A percentile compares a stretch with the other conserved stretches of the same genome.
Conservation (phyloP, 345 rosid genomes). For the Syzygium oleosum region DNA sequence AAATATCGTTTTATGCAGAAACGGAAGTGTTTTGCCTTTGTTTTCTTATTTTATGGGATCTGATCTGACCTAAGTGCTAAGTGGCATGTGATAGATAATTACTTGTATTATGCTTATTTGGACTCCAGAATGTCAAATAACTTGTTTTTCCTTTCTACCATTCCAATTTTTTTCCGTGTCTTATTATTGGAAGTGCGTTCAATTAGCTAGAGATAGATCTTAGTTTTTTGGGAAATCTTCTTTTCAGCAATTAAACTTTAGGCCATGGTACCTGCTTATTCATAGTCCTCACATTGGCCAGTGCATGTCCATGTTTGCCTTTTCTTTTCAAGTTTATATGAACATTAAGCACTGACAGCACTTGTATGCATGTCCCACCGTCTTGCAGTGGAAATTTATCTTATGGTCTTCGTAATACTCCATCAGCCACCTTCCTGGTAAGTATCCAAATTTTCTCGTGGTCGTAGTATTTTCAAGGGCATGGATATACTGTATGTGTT, state of each 20-base stretch:
- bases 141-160: background rate
- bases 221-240: background rate
- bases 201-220: background rate
- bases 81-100: background rate
- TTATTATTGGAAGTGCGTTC: background rate
- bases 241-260: background rate
- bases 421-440: conserved; percentile 61
- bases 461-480: background rate
- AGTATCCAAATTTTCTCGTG: conserved; percentile 2
- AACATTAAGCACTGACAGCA: background rate
- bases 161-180: background rate
- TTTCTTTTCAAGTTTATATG: background rate
- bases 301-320: background rate
- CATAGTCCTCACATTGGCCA: background rate
- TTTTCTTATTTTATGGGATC: background rate
- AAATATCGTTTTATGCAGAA: background rate
- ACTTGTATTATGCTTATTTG: background rate
- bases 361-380: background rate
- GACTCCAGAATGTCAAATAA: background rate
- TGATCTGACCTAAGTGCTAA: background rate
- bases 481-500: background rate
- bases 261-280: background rate
- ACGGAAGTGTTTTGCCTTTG: background rate
- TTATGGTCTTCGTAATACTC: conserved; percentile 81
- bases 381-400: conserved; percentile 72